Base-by-base conservation (phyloP, 495 filamentous ascomycete species). In the Neurospora sp. region DNA sequence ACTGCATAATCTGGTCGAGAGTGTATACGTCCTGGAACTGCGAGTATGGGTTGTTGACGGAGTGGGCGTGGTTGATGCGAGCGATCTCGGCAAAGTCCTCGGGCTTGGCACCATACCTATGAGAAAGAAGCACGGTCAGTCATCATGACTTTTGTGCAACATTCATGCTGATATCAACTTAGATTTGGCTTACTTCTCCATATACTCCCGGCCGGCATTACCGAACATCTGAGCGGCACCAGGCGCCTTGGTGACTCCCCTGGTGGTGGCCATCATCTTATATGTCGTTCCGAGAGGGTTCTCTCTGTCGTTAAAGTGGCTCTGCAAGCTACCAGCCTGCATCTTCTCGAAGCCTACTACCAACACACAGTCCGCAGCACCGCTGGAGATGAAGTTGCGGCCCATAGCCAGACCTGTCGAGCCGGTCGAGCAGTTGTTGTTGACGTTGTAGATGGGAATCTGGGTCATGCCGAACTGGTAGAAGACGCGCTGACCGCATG, bases 281-380 rank as follows among this genome's bases (percentile, higher is more conserved):
- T 81, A 85, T 3, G 90, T 88, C 5, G 91, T 90, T 71, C 89
- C 91, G 1, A 88, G 90, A 4, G 96, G 95, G 78, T 90, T 92
- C 70, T 87, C 85, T 35, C 94, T 86, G 80, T 97, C 96, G 62
- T 92, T 90, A 81, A 90, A 98, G 84, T 91, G 88, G 69, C 84
- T 88, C 82, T 92, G 89, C 74, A 99, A 84, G 75, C 89, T 91
- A n/a, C 96, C 96, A 0, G 92, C 90, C 82, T 88, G 92, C 96
- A 99, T 99, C 88, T 97, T 98, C 86, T 99, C 96, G 75, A 97
- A 99, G 4, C 96, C 96, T 18, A 98, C 89, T 9, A 98, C 94
- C 46, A 99, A 83, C 5, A 96, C 89, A 78, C 93, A 96, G 80
- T 97, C 91, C 3, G 92, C 92, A 4, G 88, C 91, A 31, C 94